Percentiles rank a stretch among this genome's conserved stretches.
Evolutionary conservation across 306 rosid genomes (phyloP).

Genomic region (Quercus berberidifolia): DNA sequence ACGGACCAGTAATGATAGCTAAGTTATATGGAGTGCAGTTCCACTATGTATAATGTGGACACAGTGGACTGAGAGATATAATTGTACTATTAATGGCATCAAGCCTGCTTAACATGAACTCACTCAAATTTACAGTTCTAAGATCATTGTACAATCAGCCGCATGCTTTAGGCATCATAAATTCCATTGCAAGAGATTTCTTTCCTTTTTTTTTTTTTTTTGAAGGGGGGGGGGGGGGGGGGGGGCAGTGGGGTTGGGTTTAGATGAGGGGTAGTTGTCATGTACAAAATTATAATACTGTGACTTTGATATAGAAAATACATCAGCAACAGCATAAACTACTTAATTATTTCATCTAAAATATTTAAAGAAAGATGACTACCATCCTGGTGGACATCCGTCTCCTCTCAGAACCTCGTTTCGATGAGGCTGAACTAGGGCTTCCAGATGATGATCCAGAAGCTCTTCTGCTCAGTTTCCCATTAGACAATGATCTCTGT

Average conservation of each 20-base stretch:
- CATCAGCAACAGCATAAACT: not conserved
- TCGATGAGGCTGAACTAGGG: conserved; percentile 39
- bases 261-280: no score
- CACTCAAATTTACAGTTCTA: no score
- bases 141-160: no score
- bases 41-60: not conserved
- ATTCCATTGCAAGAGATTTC: no score
- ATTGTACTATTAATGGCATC: not conserved
- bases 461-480: conserved; percentile 52
- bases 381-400: conserved; percentile 64
- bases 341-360: not conserved
- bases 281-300: not conserved
- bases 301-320: not conserved
- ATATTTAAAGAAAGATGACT: conserved; percentile 10
- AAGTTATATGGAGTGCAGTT: not conserved
- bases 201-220: no score
- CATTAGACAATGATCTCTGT: conserved; percentile 53
- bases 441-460: conserved; percentile 36
- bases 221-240: no score
- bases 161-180: no score
- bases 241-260: no score
- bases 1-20: no score
- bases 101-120: not conserved
- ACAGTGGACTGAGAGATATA: not conserved
- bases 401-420: conserved; percentile 58